These are phyloP conservation scores for Nannochloropsis granulata DNA, from an alignment of 108 stramenopile species.

Conservation along the genomic window DNA sequence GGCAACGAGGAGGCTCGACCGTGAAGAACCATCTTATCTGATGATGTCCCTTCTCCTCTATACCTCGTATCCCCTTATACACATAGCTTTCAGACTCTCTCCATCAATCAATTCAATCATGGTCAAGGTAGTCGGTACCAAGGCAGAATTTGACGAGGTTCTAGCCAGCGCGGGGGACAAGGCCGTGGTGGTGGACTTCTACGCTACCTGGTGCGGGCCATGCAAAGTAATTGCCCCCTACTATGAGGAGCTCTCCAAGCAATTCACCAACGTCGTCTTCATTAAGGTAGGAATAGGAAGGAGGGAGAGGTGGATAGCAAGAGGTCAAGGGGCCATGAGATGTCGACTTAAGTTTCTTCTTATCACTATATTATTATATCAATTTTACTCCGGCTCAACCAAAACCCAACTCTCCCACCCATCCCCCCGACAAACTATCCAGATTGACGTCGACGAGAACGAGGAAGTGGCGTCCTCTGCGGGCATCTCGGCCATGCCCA, in stretches of 20 bases:
- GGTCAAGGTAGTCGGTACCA: not conserved
- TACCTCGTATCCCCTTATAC: no score
- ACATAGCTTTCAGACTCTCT: no score
- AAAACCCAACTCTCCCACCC: not conserved
- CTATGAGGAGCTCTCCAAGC: slow-evolving; percentile 14
- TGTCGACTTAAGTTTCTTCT: not conserved
- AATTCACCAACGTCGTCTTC: slow-evolving; percentile 34
- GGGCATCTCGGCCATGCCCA: not conserved
- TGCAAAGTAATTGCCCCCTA: slow-evolving; percentile 56
- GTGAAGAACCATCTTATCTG: no score
- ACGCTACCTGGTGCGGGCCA: slow-evolving; percentile 86
- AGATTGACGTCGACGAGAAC: not conserved
- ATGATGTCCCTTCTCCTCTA: no score
- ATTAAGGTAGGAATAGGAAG: slow-evolving; percentile 17
- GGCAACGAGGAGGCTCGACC: no score
- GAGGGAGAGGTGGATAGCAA: not conserved
- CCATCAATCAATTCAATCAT: not conserved
- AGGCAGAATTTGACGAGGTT: slow-evolving; percentile 51
- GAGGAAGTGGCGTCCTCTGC: not conserved
- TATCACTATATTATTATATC: no score
- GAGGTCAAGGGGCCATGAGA: not conserved
- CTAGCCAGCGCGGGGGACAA: slow-evolving; percentile 16
- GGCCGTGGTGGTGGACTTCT: slow-evolving; percentile 68
- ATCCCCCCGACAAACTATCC: not conserved
- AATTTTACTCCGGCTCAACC: not conserved